A percentile compares a stretch with the other conserved stretches of the same genome.
Evolutionary conservation across 176 grass and related monocot species (phyloP).

Genomic region (Carex cristatella): DNA sequence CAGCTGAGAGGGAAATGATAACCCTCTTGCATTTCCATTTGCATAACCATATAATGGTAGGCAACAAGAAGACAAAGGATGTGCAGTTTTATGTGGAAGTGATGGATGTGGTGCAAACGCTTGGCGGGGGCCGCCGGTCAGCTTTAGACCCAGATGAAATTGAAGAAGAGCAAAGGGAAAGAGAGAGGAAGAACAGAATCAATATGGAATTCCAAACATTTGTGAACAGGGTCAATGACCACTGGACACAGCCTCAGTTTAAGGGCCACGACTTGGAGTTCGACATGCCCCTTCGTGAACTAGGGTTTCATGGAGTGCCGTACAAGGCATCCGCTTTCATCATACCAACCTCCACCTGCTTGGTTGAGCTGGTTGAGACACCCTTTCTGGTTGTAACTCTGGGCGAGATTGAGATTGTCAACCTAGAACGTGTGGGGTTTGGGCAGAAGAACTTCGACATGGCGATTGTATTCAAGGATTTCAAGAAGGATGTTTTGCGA

Average conservation of each 20-base stretch:
- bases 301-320: conserved; percentile 87
- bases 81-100: conserved; percentile 95
- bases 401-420: conserved; percentile 88
- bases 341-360: conserved; percentile 77
- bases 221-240: conserved; percentile 77
- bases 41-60: conserved; percentile 89
- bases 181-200: conserved; percentile 70
- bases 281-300: conserved; percentile 63
- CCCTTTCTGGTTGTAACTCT: conserved; percentile 76
- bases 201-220: conserved; percentile 81
- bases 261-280: conserved; percentile 67
- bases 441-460: conserved; percentile 91
- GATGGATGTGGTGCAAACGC: conserved; percentile 88
- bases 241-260: conserved; percentile 70
- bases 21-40: conserved; percentile 80
- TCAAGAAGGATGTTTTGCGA: conserved; percentile 77
- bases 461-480: conserved; percentile 93
- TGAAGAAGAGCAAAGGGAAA: conserved; percentile 89
- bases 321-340: conserved; percentile 79
- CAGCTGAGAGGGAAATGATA: conserved; percentile 89
- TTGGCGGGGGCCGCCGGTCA: conserved; percentile 48
- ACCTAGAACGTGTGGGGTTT: conserved; percentile 84
- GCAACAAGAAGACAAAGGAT: conserved; percentile 90
- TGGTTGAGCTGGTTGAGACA: conserved; percentile 73
- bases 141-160: conserved; percentile 92